Percentiles rank a stretch among this genome's conserved stretches.
Conservation (phyloP, 495 filamentous ascomycete species). For the Penicillium waksmanii region DNA sequence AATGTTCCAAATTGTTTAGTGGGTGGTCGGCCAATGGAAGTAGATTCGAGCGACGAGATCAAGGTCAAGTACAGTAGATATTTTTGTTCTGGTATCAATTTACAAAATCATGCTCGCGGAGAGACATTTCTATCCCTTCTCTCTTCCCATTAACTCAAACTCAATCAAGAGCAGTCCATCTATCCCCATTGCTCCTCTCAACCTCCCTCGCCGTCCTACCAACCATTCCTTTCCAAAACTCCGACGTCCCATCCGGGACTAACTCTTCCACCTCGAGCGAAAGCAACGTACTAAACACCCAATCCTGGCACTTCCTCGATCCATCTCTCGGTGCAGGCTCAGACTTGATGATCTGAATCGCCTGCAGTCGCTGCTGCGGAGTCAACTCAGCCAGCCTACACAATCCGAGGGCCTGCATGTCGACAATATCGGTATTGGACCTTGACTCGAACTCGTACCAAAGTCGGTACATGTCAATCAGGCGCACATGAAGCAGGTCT, state of each 20-base stretch:
- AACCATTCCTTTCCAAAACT: conserved; percentile 31
- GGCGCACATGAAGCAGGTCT: conserved; percentile 30
- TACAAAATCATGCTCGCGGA: too few relatives aligned
- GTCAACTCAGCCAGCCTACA: conserved; percentile 17
- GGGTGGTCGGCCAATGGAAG: not conserved
- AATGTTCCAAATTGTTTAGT: not conserved
- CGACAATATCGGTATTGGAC: conserved; percentile 13
- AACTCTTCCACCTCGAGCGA: conserved; percentile 30
- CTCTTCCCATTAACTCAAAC: not conserved
- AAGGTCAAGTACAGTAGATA: too few relatives aligned
- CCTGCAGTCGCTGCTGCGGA: conserved; percentile 17
- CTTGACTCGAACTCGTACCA: conserved; percentile 23
- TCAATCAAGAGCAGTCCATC: conserved; percentile 16
- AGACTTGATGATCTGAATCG: conserved; percentile 21
- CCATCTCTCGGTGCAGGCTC: conserved; percentile 25
- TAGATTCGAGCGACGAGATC: not conserved
- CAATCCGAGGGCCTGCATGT: conserved; percentile 17
- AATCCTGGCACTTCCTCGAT: conserved; percentile 29
- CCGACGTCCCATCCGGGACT: conserved; percentile 25
- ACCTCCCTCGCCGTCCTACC: conserved; percentile 23
- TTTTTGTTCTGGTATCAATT: too few relatives aligned
- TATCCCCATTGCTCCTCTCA: conserved; percentile 14
- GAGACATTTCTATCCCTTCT: too few relatives aligned
- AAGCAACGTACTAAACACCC: conserved; percentile 29
- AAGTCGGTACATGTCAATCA: conserved; percentile 19